Conservation (phyloP, 768 basidiomycete species). For the Lactarius hatsudake region DNA sequence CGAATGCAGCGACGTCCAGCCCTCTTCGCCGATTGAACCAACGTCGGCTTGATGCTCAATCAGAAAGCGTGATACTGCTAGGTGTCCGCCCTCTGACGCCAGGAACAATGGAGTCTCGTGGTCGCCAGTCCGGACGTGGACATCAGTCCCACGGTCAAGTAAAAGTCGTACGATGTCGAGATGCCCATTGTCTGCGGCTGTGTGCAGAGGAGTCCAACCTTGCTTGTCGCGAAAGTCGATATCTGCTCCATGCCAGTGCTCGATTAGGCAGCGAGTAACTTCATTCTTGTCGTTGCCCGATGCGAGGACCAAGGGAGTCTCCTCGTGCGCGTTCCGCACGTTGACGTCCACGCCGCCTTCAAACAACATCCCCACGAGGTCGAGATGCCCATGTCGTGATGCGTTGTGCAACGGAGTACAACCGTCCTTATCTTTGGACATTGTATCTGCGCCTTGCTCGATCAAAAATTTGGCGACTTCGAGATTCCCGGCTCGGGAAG, state of each 20-base stretch:
- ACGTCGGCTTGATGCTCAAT: not conserved
- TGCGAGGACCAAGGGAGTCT: not conserved
- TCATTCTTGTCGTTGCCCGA: not conserved
- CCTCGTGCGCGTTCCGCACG: fast-evolving
- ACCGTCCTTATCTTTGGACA: not conserved
- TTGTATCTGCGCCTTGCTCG: not conserved
- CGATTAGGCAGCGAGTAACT: not conserved
- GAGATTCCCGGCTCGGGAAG: too few species aligned
- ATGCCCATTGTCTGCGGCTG: not conserved
- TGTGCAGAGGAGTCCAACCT: not conserved
- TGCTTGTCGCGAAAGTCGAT: not conserved
- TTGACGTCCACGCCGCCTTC: not conserved
- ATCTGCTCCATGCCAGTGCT: not conserved
- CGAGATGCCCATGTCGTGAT: not conserved
- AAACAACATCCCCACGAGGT: not conserved
- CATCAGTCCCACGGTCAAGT: not conserved
- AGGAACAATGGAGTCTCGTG: not conserved
- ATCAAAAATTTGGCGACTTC: not conserved
- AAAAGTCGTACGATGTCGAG: not conserved
- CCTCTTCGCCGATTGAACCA: not conserved
- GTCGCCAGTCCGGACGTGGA: not conserved
- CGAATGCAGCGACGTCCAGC: not conserved
- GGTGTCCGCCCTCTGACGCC: not conserved
- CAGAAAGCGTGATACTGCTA: not conserved
- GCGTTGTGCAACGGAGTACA: not conserved